phyloP scores from a whole-genome alignment of 1,139 yeast species.

The Scheffersomyces titani region DNA sequence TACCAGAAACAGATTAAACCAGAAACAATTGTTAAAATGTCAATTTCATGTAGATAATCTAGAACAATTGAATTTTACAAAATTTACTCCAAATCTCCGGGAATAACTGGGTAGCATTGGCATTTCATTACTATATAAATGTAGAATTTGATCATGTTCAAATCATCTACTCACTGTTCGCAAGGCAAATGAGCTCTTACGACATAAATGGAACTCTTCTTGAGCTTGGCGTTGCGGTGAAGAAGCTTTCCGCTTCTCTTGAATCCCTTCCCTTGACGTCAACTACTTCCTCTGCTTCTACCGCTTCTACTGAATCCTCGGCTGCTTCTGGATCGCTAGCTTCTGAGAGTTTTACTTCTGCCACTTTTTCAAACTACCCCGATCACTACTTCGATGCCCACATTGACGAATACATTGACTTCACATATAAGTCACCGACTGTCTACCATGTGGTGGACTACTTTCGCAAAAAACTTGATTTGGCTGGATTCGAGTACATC shows the following conservation, averaged over 20 bases:
- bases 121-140: too few species aligned
- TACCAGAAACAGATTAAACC: too few species aligned
- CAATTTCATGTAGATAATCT: too few species aligned
- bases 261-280: not conserved
- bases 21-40: too few species aligned
- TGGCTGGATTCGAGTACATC: conserved; percentile 54
- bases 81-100: too few species aligned
- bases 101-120: too few species aligned
- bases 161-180: not conserved
- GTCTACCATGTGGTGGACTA: conserved; percentile 57
- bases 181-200: conserved; percentile 6
- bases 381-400: conserved; percentile 32
- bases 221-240: not conserved
- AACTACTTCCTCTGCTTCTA: not conserved
- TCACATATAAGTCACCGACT: conserved; percentile 62
- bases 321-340: not conserved
- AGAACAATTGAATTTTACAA: too few species aligned
- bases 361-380: conserved; percentile 10
- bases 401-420: conserved; percentile 54
- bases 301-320: not conserved
- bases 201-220: conserved; percentile 6
- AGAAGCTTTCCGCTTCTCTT: too few species aligned
- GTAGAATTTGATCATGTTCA: too few species aligned
- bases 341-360: not conserved
- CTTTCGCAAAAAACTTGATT: conserved; percentile 41